A percentile compares a stretch with the other conserved stretches of the same genome.
Evolutionary conservation across 805 yeast species (phyloP).

Genomic region (Nematodospora valgi): DNA sequence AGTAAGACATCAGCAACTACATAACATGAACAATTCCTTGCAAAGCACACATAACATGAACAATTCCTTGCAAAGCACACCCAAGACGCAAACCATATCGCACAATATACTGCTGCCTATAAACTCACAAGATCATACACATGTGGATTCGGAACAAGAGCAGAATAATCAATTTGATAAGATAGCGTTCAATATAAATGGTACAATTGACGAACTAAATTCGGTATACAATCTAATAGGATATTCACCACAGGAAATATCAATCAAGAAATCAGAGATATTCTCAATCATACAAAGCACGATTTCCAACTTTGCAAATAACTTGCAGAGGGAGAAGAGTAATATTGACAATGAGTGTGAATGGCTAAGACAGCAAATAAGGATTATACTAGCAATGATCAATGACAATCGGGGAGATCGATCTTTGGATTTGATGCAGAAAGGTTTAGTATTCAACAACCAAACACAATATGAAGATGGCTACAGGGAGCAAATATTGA

Average conservation of each 20-base stretch:
- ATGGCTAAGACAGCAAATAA: slow-evolving; percentile 43
- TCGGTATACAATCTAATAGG: slow-evolving; percentile 52
- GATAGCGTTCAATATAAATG: slow-evolving; percentile 31
- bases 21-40: too few species aligned
- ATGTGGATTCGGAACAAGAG: neutral
- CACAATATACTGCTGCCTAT: neutral
- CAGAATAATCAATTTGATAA: slow-evolving; percentile 21
- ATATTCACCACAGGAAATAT: slow-evolving; percentile 47
- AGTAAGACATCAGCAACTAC: too few species aligned
- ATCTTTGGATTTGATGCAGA: slow-evolving; percentile 16
- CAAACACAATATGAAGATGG: slow-evolving; percentile 24
- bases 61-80: too few species aligned
- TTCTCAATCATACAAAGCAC: slow-evolving; percentile 49
- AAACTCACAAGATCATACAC: neutral
- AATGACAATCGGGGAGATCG: slow-evolving; percentile 32
- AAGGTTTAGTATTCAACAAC: slow-evolving; percentile 33
- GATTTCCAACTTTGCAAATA: slow-evolving; percentile 36
- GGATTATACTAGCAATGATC: slow-evolving; percentile 37
- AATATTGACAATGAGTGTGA: slow-evolving; percentile 42
- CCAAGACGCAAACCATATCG: slow-evolving; percentile 1
- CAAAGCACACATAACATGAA: too few species aligned
- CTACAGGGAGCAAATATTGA: slow-evolving; percentile 23
- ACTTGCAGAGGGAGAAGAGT: slow-evolving; percentile 33
- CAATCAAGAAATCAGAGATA: slow-evolving; percentile 46
- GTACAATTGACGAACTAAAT: slow-evolving; percentile 41